Evolutionary conservation across 306 rosid species (phyloP).

Genomic region (Vigna radiata): DNA sequence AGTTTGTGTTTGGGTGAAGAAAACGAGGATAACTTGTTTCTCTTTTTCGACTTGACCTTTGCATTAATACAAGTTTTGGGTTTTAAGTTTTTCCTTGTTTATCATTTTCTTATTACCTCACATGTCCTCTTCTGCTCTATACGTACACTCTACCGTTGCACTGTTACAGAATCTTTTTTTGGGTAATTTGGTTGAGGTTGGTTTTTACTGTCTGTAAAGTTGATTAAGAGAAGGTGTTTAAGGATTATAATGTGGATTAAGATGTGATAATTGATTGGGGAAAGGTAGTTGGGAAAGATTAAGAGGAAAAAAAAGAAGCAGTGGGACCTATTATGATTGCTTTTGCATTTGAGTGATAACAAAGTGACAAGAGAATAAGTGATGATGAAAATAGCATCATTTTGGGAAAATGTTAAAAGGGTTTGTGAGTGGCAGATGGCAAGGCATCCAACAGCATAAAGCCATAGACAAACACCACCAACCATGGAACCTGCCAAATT

Average conservation of each 20-base stretch:
- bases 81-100: no score
- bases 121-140: not conserved
- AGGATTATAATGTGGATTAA: no score
- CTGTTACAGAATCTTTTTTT: no score
- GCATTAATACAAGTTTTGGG: not conserved
- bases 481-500: not conserved
- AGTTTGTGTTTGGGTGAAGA: not conserved
- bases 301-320: not conserved
- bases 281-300: not conserved
- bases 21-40: not conserved
- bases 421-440: not conserved
- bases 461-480: not conserved
- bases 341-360: not conserved
- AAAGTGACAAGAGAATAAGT: not conserved
- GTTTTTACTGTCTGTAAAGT: no score
- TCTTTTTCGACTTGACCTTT: not conserved
- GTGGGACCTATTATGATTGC: not conserved
- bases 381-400: not conserved
- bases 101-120: not conserved
- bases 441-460: not conserved
- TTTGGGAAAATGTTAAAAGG: not conserved
- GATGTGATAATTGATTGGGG: not conserved
- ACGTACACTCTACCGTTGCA: no score
- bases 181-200: no score
- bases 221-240: no score